Evolutionary conservation across 192 early-diverging fungal genomes (phyloP).

Genomic region (Backusella parvicylindrica): DNA sequence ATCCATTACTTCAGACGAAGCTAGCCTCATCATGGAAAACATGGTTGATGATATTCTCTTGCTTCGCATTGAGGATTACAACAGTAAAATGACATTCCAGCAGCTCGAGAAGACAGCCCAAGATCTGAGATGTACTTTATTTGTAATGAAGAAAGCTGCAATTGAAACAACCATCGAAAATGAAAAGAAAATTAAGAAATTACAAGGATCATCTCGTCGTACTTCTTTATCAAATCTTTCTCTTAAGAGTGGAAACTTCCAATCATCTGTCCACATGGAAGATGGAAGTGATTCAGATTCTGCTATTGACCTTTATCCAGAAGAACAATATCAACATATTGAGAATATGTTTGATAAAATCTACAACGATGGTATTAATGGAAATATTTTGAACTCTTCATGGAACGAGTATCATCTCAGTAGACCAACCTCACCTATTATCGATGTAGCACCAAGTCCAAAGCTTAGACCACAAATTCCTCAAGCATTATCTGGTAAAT

Average conservation of each 20-base stretch:
- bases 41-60: slow-evolving; percentile 52
- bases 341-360: slow-evolving; percentile 34
- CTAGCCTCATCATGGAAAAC: slow-evolving; percentile 44
- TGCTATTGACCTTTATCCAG: slow-evolving; percentile 19
- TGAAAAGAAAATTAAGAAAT: slow-evolving; percentile 23
- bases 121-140: slow-evolving; percentile 47
- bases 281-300: slow-evolving; percentile 25
- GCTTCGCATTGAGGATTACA: slow-evolving; percentile 45
- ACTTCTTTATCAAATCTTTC: neutral
- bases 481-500: neutral
- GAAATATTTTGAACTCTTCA: neutral
- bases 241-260: neutral
- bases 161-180: slow-evolving; percentile 38
- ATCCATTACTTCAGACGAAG: slow-evolving; percentile 42
- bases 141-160: slow-evolving; percentile 55
- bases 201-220: slow-evolving; percentile 16
- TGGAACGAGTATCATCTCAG: neutral
- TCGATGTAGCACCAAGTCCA: neutral
- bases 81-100: slow-evolving; percentile 37
- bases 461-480: neutral
- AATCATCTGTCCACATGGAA: neutral
- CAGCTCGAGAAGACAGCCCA: slow-evolving; percentile 48
- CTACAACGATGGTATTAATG: slow-evolving; percentile 28
- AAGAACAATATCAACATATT: slow-evolving; percentile 6
- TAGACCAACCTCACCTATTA: neutral